Evolutionary conservation across 2,329 filamentous ascomycete genomes (phyloP).

Genomic region (Penicillium expansum): DNA sequence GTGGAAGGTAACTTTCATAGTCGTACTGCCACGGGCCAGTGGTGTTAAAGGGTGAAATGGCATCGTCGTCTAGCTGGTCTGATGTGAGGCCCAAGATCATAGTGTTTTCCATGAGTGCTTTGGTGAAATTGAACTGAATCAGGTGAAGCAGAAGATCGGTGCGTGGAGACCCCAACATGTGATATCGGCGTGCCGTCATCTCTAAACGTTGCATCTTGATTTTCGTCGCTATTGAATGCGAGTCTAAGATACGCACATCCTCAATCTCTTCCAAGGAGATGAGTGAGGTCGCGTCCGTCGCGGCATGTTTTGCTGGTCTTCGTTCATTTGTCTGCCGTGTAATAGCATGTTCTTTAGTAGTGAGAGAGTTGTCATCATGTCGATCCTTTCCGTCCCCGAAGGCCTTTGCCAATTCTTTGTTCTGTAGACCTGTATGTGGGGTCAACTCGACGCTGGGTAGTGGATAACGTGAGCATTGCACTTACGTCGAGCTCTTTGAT

Average conservation of each 20-base stretch:
- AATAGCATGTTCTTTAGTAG: too few species aligned
- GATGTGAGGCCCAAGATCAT: constrained; percentile 11
- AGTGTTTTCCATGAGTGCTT: constrained; percentile 19
- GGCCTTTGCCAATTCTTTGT: not conserved
- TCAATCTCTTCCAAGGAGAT: not conserved
- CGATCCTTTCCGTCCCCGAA: not conserved
- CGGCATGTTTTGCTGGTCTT: not conserved
- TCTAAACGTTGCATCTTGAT: not conserved
- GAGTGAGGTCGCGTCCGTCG: not conserved
- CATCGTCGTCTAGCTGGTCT: constrained; percentile 17
- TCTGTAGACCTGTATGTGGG: constrained; percentile 2
- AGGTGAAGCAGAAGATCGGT: constrained; percentile 18
- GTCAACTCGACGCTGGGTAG: not conserved
- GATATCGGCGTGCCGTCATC: not conserved
- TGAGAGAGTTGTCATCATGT: not conserved
- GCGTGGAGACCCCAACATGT: constrained; percentile 13
- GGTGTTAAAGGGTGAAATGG: constrained; percentile 19
- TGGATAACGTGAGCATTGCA: not conserved
- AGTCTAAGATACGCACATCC: not conserved
- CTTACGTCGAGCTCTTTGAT: constrained; percentile 21
- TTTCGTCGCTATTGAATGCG: not conserved
- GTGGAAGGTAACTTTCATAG: not conserved
- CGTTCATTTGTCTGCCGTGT: not conserved
- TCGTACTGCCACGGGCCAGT: constrained; percentile 9
- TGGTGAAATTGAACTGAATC: constrained; percentile 18